Evolutionary conservation across 768 basidiomycete species (phyloP).

Genomic region (Pulveroboletus sp.): DNA sequence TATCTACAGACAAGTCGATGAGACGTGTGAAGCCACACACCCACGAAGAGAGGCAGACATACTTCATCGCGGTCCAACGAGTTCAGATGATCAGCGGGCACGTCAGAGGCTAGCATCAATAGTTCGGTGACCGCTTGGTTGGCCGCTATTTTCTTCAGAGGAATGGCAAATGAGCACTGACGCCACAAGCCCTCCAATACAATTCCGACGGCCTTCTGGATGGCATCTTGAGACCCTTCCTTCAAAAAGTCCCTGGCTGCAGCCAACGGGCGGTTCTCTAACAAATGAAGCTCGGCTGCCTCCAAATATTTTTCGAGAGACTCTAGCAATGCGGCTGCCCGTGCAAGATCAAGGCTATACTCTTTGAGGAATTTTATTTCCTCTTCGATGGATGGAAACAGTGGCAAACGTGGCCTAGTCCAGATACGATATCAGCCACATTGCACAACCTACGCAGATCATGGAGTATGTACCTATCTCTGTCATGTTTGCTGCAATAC

Average conservation of each 20-base stretch:
- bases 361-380: constrained; percentile 56
- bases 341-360: constrained; percentile 48
- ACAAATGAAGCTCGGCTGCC: constrained; percentile 51
- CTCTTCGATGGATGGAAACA: constrained; percentile 54
- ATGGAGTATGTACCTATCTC: constrained; percentile 15
- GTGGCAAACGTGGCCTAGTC: constrained; percentile 42
- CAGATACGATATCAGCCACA: not conserved
- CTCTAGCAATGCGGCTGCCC: constrained; percentile 43
- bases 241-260: constrained; percentile 47
- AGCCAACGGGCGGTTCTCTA: constrained; percentile 43
- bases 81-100: constrained; percentile 8
- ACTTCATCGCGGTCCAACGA: constrained; percentile 11
- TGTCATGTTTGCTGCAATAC: constrained; percentile 37
- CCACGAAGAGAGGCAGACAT: not conserved
- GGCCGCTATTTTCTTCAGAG: constrained; percentile 2
- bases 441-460: not conserved
- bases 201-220: constrained; percentile 35
- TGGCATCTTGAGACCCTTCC: constrained; percentile 30
- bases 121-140: constrained; percentile 16
- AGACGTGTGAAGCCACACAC: not conserved
- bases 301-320: constrained; percentile 41
- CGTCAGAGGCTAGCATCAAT: constrained; percentile 22
- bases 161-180: constrained; percentile 39
- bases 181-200: constrained; percentile 47
- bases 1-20: constrained; percentile 6